Conservation (phyloP, 2,329 filamentous ascomycete species). For the Fusarium vanettenii region DNA sequence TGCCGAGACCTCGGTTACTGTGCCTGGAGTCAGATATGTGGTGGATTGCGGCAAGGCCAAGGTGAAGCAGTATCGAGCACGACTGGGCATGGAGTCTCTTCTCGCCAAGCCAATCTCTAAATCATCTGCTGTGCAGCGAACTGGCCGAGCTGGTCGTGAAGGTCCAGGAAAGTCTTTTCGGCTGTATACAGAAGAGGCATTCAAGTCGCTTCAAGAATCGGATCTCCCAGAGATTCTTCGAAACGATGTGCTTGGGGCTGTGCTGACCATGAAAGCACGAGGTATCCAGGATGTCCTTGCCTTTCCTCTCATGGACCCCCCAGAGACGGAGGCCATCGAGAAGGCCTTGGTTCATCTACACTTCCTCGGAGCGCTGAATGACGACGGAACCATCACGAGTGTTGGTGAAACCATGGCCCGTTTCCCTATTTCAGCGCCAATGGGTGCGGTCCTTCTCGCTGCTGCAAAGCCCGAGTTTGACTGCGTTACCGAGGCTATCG, state of each 20-base stretch:
- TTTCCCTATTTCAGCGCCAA: slow-evolving; percentile 83
- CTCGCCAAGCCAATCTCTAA: slow-evolving; percentile 91
- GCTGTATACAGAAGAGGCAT: slow-evolving; percentile 86
- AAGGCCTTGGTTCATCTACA: slow-evolving; percentile 85
- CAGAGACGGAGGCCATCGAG: slow-evolving; percentile 80
- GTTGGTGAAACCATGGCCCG: slow-evolving; percentile 82
- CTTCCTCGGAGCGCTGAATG: slow-evolving; percentile 79
- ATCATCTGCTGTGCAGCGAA: slow-evolving; percentile 90
- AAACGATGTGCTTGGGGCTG: slow-evolving; percentile 86
- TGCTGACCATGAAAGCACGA: slow-evolving; percentile 93
- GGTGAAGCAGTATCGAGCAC: slow-evolving; percentile 87
- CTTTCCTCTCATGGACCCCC: slow-evolving; percentile 88
- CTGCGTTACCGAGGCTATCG: slow-evolving; percentile 85
- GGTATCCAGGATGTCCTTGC: slow-evolving; percentile 83
- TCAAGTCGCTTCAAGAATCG: slow-evolving; percentile 74
- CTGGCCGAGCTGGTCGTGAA: slow-evolving; percentile 93
- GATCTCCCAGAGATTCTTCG: slow-evolving; percentile 91
- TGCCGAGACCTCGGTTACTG: slow-evolving; percentile 97
- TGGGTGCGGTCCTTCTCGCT: slow-evolving; percentile 85
- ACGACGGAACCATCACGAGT: slow-evolving; percentile 78
- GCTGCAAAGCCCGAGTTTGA: slow-evolving; percentile 76
- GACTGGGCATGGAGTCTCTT: slow-evolving; percentile 89
- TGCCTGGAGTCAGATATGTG: slow-evolving; percentile 91
- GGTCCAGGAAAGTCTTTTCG: slow-evolving; percentile 89
- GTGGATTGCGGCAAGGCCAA: slow-evolving; percentile 95